Percentiles rank a stretch among this genome's conserved stretches.
Evolutionary conservation across 1,284 basidiomycete genomes (phyloP).

Genomic region (Salmacisia buchloeana): DNA sequence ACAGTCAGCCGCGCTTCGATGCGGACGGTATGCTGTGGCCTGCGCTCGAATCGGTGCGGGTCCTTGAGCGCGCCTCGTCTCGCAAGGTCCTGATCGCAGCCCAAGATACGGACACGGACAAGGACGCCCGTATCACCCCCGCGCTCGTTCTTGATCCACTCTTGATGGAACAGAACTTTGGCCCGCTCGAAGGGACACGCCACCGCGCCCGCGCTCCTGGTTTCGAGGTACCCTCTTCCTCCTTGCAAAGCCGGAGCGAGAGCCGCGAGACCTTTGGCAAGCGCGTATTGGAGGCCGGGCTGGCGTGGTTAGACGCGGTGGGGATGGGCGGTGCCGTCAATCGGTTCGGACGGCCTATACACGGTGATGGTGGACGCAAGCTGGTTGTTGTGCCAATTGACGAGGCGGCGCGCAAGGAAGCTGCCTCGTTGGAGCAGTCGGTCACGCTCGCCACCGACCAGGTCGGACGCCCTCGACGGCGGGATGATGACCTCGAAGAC

Average conservation of each 20-base stretch:
- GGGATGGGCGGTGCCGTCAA: background rate
- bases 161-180: constrained; percentile 30
- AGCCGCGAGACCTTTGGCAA: constrained; percentile 14
- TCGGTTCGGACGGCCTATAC: background rate
- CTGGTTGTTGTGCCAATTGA: too few species aligned
- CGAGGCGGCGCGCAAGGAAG: too few species aligned
- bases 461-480: too few species aligned
- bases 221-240: constrained; percentile 17
- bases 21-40: too few species aligned
- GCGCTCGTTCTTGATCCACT: constrained; percentile 12
- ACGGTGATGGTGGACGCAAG: too few species aligned
- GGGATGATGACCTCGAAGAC: too few species aligned
- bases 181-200: constrained; percentile 31
- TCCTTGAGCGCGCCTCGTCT: background rate
- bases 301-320: constrained; percentile 17
- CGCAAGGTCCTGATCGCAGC: too few species aligned
- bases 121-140: background rate
- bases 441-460: too few species aligned
- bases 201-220: constrained; percentile 23
- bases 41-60: background rate
- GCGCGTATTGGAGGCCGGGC: constrained; percentile 16
- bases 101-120: too few species aligned
- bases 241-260: constrained; percentile 17
- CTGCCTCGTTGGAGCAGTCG: too few species aligned
- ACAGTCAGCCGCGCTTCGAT: too few species aligned